A percentile compares a stretch with the other conserved stretches of the same genome.
Evolutionary conservation across 2,329 filamentous ascomycete species (phyloP).

Genomic region (Camillea tinctor): DNA sequence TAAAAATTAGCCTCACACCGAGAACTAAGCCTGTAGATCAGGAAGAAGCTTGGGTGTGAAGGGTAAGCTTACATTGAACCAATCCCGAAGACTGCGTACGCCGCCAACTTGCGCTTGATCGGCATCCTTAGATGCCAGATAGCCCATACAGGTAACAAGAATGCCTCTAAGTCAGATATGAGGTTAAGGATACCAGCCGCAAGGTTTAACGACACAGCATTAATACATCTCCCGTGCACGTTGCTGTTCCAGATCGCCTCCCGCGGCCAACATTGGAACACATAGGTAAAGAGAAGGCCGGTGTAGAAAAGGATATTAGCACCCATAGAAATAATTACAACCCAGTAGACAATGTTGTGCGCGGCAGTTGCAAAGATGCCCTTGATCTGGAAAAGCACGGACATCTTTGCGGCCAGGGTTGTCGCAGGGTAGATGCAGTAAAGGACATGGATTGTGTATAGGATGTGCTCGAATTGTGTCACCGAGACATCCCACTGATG

Average conservation of each 20-base stretch:
- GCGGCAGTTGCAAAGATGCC: constrained; percentile 4
- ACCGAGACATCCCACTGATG: constrained; percentile 3
- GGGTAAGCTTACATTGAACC: constrained; percentile 1
- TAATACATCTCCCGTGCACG: not conserved
- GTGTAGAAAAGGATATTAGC: constrained; percentile 6
- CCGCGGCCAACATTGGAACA: constrained; percentile 9
- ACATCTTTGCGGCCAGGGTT: constrained; percentile 6
- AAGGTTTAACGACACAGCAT: not conserved
- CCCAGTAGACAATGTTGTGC: constrained; percentile 6
- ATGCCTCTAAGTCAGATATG: constrained; percentile 7
- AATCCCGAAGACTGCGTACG: constrained; percentile 5
- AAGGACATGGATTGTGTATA: constrained; percentile 5
- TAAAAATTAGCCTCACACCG: not conserved
- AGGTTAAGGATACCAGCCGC: constrained; percentile 4
- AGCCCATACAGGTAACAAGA: constrained; percentile 7
- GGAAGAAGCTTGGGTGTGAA: not conserved
- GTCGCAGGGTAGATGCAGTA: constrained; percentile 5
- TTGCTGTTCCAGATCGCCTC: constrained; percentile 1
- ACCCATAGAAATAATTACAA: constrained; percentile 5
- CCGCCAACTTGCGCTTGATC: constrained; percentile 4
- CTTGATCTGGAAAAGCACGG: constrained; percentile 10
- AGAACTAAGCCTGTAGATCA: too few relatives aligned
- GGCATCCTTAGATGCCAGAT: constrained; percentile 9
- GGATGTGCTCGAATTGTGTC: not conserved
- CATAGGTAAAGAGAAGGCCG: constrained; percentile 3